A percentile compares a stretch with the other conserved stretches of the same genome.
phyloP scores from a whole-genome alignment of 1,284 basidiomycete species.

The Grifola frondosa region DNA sequence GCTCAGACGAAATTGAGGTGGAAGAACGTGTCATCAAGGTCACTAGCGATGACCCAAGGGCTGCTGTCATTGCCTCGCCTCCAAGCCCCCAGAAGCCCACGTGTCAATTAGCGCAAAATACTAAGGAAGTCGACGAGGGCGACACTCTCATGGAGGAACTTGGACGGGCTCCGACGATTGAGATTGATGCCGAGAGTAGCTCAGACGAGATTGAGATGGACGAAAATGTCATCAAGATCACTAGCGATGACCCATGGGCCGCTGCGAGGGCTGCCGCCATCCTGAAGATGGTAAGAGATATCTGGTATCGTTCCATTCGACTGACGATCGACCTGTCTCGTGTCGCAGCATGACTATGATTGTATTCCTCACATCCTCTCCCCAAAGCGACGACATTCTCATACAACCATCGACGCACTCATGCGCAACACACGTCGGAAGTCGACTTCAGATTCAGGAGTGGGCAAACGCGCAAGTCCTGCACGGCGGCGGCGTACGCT shows the following conservation, averaged over 20 bases:
- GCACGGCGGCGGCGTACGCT: conserved; percentile 35
- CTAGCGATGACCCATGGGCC: conserved; percentile 75
- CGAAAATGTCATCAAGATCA: conserved; percentile 68
- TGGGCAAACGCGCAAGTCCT: conserved; percentile 33
- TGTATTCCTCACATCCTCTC: conserved; percentile 54
- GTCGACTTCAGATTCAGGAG: conserved; percentile 33
- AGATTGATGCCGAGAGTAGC: conserved; percentile 30
- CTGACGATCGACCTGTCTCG: background rate
- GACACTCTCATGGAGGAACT: too few species aligned
- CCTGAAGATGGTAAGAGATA: conserved; percentile 67
- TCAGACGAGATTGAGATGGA: conserved; percentile 40
- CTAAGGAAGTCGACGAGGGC: too few species aligned
- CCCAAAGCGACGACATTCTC: conserved; percentile 29
- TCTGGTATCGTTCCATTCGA: background rate
- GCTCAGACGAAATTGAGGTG: too few species aligned
- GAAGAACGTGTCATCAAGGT: too few species aligned
- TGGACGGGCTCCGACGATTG: conserved; percentile 24
- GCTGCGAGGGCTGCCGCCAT: conserved; percentile 90
- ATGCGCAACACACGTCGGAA: conserved; percentile 36
- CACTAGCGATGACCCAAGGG: conserved; percentile 19
- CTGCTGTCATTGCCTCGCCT: too few species aligned
- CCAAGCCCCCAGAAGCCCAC: too few species aligned
- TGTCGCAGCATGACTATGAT: conserved; percentile 81
- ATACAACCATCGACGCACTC: conserved; percentile 34
- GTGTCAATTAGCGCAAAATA: too few species aligned